phyloP scores from a whole-genome alignment of 1,284 basidiomycete genomes.

The Amylostereum chailletii region DNA sequence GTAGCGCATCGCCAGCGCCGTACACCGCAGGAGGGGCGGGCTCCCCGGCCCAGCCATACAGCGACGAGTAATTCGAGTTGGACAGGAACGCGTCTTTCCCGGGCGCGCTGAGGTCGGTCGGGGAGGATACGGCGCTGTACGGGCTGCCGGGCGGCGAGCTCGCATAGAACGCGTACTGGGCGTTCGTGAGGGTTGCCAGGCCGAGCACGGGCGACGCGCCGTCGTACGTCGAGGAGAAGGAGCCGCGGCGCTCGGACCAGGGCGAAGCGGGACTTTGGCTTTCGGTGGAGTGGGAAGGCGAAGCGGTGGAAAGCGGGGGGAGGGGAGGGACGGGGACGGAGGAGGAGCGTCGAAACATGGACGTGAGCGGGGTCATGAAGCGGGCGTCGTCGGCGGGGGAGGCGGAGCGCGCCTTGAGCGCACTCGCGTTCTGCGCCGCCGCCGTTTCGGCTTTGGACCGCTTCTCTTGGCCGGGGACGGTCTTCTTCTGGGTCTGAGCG shows the following conservation, averaged over 20 bases:
- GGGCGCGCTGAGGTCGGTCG: slow-evolving; percentile 1
- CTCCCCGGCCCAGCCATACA: slow-evolving; percentile 10
- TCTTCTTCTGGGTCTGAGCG: no score
- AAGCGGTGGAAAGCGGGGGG: background rate
- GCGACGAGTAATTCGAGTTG: slow-evolving; percentile 9
- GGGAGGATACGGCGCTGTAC: slow-evolving; percentile 6
- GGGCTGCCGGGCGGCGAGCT: slow-evolving; percentile 10
- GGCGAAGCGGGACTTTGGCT: slow-evolving; percentile 5
- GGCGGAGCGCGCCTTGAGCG: slow-evolving; percentile 15
- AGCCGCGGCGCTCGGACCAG: background rate
- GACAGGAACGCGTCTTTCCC: background rate
- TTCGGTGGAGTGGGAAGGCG: slow-evolving; percentile 5
- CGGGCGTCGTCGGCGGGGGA: slow-evolving; percentile 24
- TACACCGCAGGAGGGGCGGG: no score
- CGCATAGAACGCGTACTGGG: no score
- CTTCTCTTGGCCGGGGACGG: no score
- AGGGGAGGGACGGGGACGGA: slow-evolving; percentile 36
- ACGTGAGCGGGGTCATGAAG: slow-evolving; percentile 41
- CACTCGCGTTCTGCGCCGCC: background rate
- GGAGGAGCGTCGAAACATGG: slow-evolving; percentile 51
- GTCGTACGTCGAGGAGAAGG: background rate
- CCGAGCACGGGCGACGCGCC: slow-evolving; percentile 7
- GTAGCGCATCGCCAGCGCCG: no score
- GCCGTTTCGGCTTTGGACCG: background rate
- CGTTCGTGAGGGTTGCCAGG: slow-evolving; percentile 3